Evolutionary conservation across 371 early-diverging fungal genomes (phyloP), one percentile per base, ranked within the genome.

Genomic region (Apophysomyces sp.): DNA sequence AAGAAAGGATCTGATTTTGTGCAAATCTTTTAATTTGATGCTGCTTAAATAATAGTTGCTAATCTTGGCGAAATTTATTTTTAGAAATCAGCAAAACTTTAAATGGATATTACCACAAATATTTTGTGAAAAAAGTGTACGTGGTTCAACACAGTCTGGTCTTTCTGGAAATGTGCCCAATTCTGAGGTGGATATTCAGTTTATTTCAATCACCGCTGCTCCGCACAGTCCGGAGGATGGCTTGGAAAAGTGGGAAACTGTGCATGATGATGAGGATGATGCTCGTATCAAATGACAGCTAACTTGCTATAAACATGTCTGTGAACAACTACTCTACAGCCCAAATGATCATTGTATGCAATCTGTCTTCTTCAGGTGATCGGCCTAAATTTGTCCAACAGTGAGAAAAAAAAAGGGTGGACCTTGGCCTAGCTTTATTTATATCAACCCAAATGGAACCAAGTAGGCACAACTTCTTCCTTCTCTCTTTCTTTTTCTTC

Each of bases 401-500:
- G 49, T 44, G 49, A 44, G 49, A 44, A 44, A 44, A 44, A 44
- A 55, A 30, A 55, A 34, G 16, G 24, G 4, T 54, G n/a, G 16
- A 16, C 37, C 28, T 55, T 55, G 34, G 34, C 31, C 55, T 36
- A 55, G 55, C 55, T 30, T 27, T 55, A 34, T 55, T 55, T 55
- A 55, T 34, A 28, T 26, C 28, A 4, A 9, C 12, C 31, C 24
- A 3, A 34, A 34, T n/a, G 30, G 31, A n/a, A 29, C 27, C 11
- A n/a, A 30, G 16, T 36, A 55, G n/a, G 55, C n/a, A 55, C 55
- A 32, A 55, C 30, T 32, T 18, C 30, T 30, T 51, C 30, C 18
- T 36, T 28, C 57, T 63, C 55, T 44, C 53, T 37, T 60, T 39
- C 49, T 21, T 11, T 21, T 36, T 37, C 51, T 69, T 40, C 64